A percentile compares a stretch with the other conserved stretches of the same genome.
These are phyloP conservation scores for Lipomyces sp. DNA, from an alignment of 805 yeast species.

Conservation along the genomic window DNA sequence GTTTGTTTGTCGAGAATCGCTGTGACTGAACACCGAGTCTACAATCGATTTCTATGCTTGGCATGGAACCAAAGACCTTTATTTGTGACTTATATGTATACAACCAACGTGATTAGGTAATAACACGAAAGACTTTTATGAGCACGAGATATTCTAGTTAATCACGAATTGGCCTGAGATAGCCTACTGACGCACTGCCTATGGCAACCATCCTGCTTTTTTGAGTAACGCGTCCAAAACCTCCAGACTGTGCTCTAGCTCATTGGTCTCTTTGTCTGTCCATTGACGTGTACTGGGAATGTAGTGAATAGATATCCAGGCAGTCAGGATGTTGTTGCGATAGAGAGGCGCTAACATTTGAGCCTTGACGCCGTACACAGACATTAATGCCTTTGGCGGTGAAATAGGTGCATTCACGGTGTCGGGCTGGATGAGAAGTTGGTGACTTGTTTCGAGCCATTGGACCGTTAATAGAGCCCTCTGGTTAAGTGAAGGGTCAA, in stretches of 20 bases:
- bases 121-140: too few species aligned
- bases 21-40: too few species aligned
- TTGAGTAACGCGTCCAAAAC: not conserved
- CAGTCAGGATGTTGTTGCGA: constrained; percentile 4
- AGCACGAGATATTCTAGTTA: too few species aligned
- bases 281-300: constrained; percentile 7
- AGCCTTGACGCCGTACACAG: constrained; percentile 18
- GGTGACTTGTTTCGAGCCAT: constrained; percentile 14
- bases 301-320: constrained; percentile 18
- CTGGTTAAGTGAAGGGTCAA: constrained; percentile 16
- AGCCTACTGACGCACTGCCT: too few species aligned
- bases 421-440: constrained; percentile 14
- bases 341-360: constrained; percentile 14
- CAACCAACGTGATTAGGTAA: too few species aligned
- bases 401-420: constrained; percentile 10
- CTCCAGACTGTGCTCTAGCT: not conserved
- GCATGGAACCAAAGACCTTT: too few species aligned
- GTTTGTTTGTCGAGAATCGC: too few species aligned
- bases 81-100: too few species aligned
- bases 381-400: constrained; percentile 14
- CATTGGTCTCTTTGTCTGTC: constrained; percentile 4
- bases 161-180: too few species aligned
- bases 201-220: not conserved
- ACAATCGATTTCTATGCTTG: too few species aligned
- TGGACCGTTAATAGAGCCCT: constrained; percentile 14